A percentile compares a stretch with the other conserved stretches of the same genome.
phyloP scores from a whole-genome alignment of 1,284 basidiomycete genomes.

The Inonotus obliquus region DNA sequence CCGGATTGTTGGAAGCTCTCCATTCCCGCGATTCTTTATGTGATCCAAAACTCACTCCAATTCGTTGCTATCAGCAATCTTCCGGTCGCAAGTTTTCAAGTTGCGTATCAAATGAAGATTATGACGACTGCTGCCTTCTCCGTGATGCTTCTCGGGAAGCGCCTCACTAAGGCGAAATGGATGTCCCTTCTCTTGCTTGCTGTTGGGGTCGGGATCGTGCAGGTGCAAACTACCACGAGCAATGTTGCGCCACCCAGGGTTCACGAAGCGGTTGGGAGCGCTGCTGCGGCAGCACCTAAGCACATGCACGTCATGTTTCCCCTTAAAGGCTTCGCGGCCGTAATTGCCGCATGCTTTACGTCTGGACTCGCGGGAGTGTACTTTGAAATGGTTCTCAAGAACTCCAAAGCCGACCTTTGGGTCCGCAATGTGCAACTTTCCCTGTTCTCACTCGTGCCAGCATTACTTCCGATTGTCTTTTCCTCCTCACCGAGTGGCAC shows the following conservation, averaged over 20 bases:
- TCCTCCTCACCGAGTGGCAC: slow-evolving; percentile 32
- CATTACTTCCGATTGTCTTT: slow-evolving; percentile 79
- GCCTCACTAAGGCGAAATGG: slow-evolving; percentile 77
- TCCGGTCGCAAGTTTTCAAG: slow-evolving; percentile 92
- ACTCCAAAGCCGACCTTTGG: slow-evolving; percentile 87
- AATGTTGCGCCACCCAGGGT: slow-evolving; percentile 26
- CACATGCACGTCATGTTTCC: slow-evolving; percentile 63
- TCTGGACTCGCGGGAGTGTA: slow-evolving; percentile 98
- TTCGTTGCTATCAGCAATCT: slow-evolving; percentile 93
- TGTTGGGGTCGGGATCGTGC: slow-evolving; percentile 89
- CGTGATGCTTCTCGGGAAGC: slow-evolving; percentile 82
- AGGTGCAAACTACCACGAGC: slow-evolving; percentile 65
- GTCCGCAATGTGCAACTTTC: slow-evolving; percentile 96
- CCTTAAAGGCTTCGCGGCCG: slow-evolving; percentile 82
- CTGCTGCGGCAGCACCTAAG: slow-evolving; percentile 32
- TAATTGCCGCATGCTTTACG: slow-evolving; percentile 89
- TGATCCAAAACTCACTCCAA: slow-evolving; percentile 95
- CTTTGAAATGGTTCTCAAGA: slow-evolving; percentile 97
- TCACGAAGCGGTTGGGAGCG: slow-evolving; percentile 31
- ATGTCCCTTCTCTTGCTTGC: slow-evolving; percentile 80
- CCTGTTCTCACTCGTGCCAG: slow-evolving; percentile 89
- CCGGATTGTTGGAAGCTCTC: slow-evolving; percentile 77
- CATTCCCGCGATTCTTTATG: slow-evolving; percentile 81
- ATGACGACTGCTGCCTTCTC: slow-evolving; percentile 95
- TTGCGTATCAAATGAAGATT: slow-evolving; percentile 97